Evolutionary conservation across 495 filamentous ascomycete genomes (phyloP).

Genomic region (Neurospora pannonica): DNA sequence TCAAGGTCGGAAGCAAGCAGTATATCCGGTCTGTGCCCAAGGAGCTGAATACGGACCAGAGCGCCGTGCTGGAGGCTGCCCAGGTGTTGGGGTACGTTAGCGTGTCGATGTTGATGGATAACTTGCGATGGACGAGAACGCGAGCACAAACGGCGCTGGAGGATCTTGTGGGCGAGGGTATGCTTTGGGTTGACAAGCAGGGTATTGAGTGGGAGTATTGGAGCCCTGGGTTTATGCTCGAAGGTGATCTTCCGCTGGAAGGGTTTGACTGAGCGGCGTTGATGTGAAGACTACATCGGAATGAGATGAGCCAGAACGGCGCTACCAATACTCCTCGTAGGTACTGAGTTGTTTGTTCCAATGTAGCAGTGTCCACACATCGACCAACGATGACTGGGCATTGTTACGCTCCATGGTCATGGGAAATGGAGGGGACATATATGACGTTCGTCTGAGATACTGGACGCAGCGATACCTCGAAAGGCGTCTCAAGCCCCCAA

Average conservation of each 20-base stretch:
- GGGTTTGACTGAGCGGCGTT: neutral
- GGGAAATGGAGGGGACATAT: neutral
- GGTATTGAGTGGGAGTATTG: constrained; percentile 87
- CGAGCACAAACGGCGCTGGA: constrained; percentile 82
- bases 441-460: neutral
- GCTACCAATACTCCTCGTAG: neutral
- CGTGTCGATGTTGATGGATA: constrained; percentile 85
- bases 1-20: constrained; percentile 68
- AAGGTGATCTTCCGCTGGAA: constrained; percentile 2
- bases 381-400: neutral
- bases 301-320: neutral
- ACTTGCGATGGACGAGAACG: constrained; percentile 76
- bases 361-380: neutral
- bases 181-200: constrained; percentile 93
- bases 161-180: constrained; percentile 79
- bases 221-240: constrained; percentile 63
- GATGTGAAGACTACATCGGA: neutral
- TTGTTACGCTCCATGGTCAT: neutral
- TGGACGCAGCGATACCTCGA: neutral
- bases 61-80: constrained; percentile 80
- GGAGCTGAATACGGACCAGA: constrained; percentile 92
- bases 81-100: constrained; percentile 80
- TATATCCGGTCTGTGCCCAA: constrained; percentile 93
- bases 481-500: neutral
- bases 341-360: neutral